Evolutionary conservation across 192 early-diverging fungal genomes (phyloP).

Genomic region (Funneliformis geosporum): DNA sequence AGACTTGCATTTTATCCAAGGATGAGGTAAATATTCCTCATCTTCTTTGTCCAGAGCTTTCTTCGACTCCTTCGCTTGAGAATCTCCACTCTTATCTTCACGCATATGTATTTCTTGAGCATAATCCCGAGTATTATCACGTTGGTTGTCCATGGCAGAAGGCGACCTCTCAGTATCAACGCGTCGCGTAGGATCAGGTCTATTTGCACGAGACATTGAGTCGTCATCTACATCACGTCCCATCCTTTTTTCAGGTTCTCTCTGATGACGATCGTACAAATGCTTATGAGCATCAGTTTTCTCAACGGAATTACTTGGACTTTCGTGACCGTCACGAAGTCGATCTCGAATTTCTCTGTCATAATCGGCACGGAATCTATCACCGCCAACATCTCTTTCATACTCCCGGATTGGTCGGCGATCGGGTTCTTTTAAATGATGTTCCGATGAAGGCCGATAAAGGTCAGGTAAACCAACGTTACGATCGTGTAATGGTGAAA

Average conservation of each 20-base stretch:
- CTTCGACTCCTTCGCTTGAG: not conserved
- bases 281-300: not conserved
- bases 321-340: not conserved
- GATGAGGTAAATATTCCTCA: not conserved
- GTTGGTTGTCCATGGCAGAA: not conserved
- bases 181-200: not conserved
- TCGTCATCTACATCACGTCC: not conserved
- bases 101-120: not conserved
- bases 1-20: conserved; percentile 29
- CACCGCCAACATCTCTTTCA: conserved; percentile 4
- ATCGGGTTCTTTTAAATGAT: conserved; percentile 19
- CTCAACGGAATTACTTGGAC: not conserved
- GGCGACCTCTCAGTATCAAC: not conserved
- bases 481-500: not conserved
- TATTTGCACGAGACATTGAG: not conserved
- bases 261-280: not conserved
- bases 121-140: conserved; percentile 4
- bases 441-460: conserved; percentile 14
- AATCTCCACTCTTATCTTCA: not conserved
- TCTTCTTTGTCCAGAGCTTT: not conserved
- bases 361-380: conserved; percentile 16
- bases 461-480: conserved; percentile 5
- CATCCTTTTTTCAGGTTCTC: not conserved
- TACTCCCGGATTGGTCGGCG: conserved; percentile 15
- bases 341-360: conserved; percentile 4